Base-by-base conservation (phyloP, 108 stramenopile species). In the Hondaea fermentalgiana region DNA sequence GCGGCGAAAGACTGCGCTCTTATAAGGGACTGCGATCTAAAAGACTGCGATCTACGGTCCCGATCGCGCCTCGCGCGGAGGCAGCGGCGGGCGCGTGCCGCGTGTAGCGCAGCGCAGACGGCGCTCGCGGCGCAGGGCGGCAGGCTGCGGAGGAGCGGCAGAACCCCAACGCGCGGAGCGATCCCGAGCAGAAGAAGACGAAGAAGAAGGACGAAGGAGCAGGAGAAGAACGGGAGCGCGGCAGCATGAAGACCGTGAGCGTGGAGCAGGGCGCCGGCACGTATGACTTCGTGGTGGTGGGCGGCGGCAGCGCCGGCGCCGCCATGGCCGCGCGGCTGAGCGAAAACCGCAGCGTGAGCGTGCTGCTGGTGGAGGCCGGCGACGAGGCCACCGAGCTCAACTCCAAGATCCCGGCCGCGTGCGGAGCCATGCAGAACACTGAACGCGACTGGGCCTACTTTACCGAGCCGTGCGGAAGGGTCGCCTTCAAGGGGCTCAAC, bases 251-350 rank as follows among this genome's bases (percentile, higher is more conserved):
- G 64, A 69, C 64, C 35, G 64, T 69, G 14, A 42, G 42, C 35
- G 64, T 69, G 35, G 35, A 69, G 8, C 35, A 69, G 35, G 64
- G 25, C 35, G 64, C 64, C 25, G 64, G 42, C 14, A 69, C 25
- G 76, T 83, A 83, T 83, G 76, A 83, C 76, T 83, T 83, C 51
- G 76, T 83, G 10, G 76, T 83, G 45, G 51, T 83, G 16, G 76
- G 76, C 45, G 76, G 49, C 51, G 76, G 76, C 51, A 83, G 76
- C 76, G 76, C 76, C 19, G 76, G 76, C n/a, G 76, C 76, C 6
- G 51, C 76, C 6, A 23, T 83, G 45, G 76, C 76, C 17, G 76
- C 76, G 19, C 76, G 76, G 45, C 76, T 83, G 8, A 53, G 49
- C 16, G 76, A 83, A 3, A 28, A 35, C 51, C 6, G 16, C 10